These are phyloP conservation scores for Leucaena leucocephala DNA, from an alignment of 306 rosid genomes.

Conservation along the genomic window DNA sequence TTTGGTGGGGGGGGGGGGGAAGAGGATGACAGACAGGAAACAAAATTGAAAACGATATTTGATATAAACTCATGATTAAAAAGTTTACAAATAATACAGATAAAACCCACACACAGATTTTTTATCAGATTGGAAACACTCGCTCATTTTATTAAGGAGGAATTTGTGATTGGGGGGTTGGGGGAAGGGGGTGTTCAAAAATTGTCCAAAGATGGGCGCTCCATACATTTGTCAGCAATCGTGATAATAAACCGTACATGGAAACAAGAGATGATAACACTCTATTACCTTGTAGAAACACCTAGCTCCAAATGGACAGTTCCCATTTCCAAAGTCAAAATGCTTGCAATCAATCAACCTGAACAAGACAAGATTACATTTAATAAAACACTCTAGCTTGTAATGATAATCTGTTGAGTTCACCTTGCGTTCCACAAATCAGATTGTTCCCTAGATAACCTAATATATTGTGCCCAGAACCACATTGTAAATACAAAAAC, in stretches of 20 bases:
- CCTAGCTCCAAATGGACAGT: constrained; percentile 84
- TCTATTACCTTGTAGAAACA: constrained; percentile 92
- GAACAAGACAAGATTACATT: constrained; percentile 27
- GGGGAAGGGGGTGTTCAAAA: not conserved
- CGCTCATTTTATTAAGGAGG: not conserved
- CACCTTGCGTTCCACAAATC: not conserved
- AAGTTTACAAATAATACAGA: not conserved
- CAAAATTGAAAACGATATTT: not conserved
- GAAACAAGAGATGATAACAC: constrained; percentile 1
- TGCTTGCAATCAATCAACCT: constrained; percentile 96
- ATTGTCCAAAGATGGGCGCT: constrained; percentile 8
- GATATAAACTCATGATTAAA: not conserved
- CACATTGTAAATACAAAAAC: not conserved
- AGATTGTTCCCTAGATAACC: constrained; percentile 3
- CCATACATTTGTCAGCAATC: constrained; percentile 18
- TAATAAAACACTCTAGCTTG: constrained; percentile 10
- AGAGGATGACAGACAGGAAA: not conserved
- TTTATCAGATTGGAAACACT: not conserved
- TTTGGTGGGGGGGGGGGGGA: not conserved
- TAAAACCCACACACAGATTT: not conserved
- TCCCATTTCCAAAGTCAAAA: constrained; percentile 84
- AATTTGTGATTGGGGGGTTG: not conserved
- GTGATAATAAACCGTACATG: constrained; percentile 6
- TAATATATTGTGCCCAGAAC: not conserved
- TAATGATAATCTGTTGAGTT: not conserved